Conservation (phyloP, 805 yeast genomes). For the Yamadazyma akitaensis region DNA sequence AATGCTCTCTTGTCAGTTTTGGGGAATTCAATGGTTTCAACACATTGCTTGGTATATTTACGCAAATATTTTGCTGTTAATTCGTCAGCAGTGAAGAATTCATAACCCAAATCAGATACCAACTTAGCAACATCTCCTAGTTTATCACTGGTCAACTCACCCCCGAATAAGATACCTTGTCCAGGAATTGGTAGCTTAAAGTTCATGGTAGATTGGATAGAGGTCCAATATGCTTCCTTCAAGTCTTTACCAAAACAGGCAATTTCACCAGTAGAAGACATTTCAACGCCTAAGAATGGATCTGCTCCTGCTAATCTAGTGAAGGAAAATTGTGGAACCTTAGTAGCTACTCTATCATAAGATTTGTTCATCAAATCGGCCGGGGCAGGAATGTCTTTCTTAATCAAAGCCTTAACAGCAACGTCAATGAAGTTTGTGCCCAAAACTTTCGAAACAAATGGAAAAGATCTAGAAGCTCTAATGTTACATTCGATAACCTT, state of each 20-base stretch:
- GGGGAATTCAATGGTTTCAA: slow-evolving; percentile 82
- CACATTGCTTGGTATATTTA: slow-evolving; percentile 40
- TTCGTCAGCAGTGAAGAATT: slow-evolving; percentile 72
- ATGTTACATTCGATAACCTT: slow-evolving; percentile 98
- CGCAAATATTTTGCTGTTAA: slow-evolving; percentile 69
- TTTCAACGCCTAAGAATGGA: slow-evolving; percentile 96
- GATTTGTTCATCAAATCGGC: slow-evolving; percentile 73
- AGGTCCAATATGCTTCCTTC: slow-evolving; percentile 94
- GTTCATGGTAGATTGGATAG: slow-evolving; percentile 96
- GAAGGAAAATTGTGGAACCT: slow-evolving; percentile 97
- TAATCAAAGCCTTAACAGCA: slow-evolving; percentile 80
- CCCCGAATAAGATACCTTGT: slow-evolving; percentile 87
- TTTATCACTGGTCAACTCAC: slow-evolving; percentile 72
- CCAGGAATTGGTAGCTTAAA: slow-evolving; percentile 93
- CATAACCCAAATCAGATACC: slow-evolving; percentile 73
- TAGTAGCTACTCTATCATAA: slow-evolving; percentile 87
- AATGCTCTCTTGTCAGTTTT: slow-evolving; percentile 88
- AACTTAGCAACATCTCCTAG: slow-evolving; percentile 72
- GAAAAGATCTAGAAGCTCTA: slow-evolving; percentile 99
- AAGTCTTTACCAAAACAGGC: slow-evolving; percentile 86
- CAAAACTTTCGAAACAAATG: slow-evolving; percentile 95
- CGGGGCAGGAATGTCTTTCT: slow-evolving; percentile 72
- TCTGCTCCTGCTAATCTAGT: slow-evolving; percentile 97
- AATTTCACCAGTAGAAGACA: slow-evolving; percentile 94
- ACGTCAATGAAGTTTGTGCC: slow-evolving; percentile 95